Percentiles rank a stretch among this genome's conserved stretches.
These are phyloP conservation scores for Sphaceloma murrayae DNA, from an alignment of 2,329 filamentous ascomycete species.

Conservation along the genomic window DNA sequence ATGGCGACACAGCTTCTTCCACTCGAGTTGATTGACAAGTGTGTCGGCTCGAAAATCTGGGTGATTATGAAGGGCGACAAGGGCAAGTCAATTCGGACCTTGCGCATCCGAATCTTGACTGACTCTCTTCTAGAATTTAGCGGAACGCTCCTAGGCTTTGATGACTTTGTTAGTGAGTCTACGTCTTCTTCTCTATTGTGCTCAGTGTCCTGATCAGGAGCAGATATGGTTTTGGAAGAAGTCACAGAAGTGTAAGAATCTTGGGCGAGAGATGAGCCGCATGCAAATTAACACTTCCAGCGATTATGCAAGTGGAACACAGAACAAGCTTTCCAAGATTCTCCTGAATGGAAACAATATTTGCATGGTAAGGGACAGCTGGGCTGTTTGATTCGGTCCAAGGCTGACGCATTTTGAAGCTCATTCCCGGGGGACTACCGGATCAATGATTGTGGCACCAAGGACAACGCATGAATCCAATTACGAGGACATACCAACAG, in stretches of 20 bases:
- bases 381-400: too few species aligned
- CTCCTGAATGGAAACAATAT: slow-evolving; percentile 96
- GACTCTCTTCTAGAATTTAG: slow-evolving; percentile 63
- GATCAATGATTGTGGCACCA: slow-evolving; percentile 19
- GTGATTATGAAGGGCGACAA: slow-evolving; percentile 99
- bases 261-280: background rate
- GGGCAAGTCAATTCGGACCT: slow-evolving; percentile 45
- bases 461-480: background rate
- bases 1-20: slow-evolving; percentile 29
- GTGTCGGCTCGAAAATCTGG: slow-evolving; percentile 95
- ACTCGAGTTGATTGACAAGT: slow-evolving; percentile 91
- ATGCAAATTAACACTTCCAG: slow-evolving; percentile 38
- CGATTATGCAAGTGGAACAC: slow-evolving; percentile 71
- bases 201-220: slow-evolving; percentile 15
- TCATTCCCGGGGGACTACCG: slow-evolving; percentile 25
- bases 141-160: slow-evolving; percentile 87
- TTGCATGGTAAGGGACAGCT: slow-evolving; percentile 97
- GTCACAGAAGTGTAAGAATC: slow-evolving; percentile 77
- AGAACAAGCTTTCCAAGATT: slow-evolving; percentile 87
- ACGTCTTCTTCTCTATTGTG: background rate
- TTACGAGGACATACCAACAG: background rate
- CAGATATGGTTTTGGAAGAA: slow-evolving; percentile 97
- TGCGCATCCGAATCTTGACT: slow-evolving; percentile 6
- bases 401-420: slow-evolving; percentile 19
- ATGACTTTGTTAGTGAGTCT: slow-evolving; percentile 98